Evolutionary conservation across 805 yeast genomes (phyloP), one percentile per base, ranked within the genome.

Genomic region (Candida tammaniensis): DNA sequence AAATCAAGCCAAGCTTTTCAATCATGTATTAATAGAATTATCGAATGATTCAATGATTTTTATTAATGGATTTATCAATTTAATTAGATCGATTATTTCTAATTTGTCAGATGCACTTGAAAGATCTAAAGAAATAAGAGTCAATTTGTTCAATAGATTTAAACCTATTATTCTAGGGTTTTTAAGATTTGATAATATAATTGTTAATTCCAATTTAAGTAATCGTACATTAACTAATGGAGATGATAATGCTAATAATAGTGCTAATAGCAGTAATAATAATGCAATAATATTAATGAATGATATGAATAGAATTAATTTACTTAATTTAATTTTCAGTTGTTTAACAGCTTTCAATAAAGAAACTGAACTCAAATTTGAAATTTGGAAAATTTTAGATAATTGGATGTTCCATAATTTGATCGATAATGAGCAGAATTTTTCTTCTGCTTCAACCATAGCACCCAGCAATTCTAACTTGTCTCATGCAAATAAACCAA

Each of bases 31-130:
- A 6, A 59, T 68, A 8, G 86, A 82, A 33, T 63, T 88, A 20
- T 83, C 85, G 22, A 95, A 86, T 44, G 96, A 88, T 52, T 82
- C 89, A 0, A 61, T 86, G 6, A 71, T 86, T 6, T 78, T 85
- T 34, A 64, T 88, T 5, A 74, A 89, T 0, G 84, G 95, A 0
- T 79, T 85, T 46, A 64, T 87, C 38, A 78, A 84, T 17, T 60
- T 93, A 31, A 62, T 88, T 9, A 55, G 69, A 2, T 47, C 57
- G 5, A 51, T 68, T 9, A 59, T 60, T 7, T 49, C 46, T 24
- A 62, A 65, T 38, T 46, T 60, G 18, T 27, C 52, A 4, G 39
- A 52, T 4, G 35, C 37, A 8, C 42, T 42, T 15, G 57, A 52
- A 15, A 47, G 55, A 26, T 48, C 59, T 0, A 49, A 36, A 10